These are phyloP conservation scores for Zygosaccharomyces pseudorouxii DNA, from an alignment of 805 yeast genomes.

Conservation along the genomic window DNA sequence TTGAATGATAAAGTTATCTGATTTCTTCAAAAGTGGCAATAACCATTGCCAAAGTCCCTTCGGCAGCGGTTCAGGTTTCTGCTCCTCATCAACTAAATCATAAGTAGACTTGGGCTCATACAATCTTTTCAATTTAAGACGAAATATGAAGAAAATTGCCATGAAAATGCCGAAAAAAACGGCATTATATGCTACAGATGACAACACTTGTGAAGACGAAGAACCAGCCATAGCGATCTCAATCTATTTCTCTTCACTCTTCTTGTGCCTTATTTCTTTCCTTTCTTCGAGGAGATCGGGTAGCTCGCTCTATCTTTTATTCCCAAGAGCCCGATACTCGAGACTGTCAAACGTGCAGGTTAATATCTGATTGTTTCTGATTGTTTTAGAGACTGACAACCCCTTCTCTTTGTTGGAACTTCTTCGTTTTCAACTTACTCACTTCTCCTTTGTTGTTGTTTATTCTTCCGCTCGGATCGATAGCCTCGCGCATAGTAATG, in stretches of 20 bases:
- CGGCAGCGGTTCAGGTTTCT: constrained; percentile 71
- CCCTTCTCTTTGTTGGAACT: no score
- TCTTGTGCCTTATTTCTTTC: not conserved
- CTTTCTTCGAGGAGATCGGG: not conserved
- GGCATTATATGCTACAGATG: constrained; percentile 67
- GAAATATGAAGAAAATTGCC: constrained; percentile 54
- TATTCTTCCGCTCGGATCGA: no score
- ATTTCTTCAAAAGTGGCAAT: constrained; percentile 53
- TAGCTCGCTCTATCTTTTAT: no score
- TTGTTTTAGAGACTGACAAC: no score
- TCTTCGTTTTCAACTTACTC: no score
- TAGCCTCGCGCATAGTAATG: no score
- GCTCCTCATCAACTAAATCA: constrained; percentile 53
- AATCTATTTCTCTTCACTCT: not conserved
- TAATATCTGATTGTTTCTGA: no score
- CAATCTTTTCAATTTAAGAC: constrained; percentile 67
- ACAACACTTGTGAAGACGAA: constrained; percentile 70
- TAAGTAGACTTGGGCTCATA: constrained; percentile 78
- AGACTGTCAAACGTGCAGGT: no score
- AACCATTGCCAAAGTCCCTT: constrained; percentile 70
- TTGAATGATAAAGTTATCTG: constrained; percentile 70
- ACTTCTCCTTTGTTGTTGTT: no score
- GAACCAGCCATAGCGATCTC: constrained; percentile 30
- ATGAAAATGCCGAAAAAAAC: constrained; percentile 61
- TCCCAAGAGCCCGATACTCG: no score